Conservation (phyloP, 306 rosid species). For the Glycine soja region DNA sequence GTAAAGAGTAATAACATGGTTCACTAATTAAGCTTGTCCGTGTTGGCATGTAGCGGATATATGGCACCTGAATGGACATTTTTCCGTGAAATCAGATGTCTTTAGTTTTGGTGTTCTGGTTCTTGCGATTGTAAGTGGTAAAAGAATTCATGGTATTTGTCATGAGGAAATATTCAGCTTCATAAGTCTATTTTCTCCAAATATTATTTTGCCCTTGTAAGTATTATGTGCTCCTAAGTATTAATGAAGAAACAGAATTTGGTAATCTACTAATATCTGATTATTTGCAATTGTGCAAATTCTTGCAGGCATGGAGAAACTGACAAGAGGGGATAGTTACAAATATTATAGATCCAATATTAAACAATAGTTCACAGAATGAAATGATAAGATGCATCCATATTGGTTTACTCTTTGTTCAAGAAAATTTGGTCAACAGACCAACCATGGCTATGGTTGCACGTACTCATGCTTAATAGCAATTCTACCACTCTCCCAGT, state of each 20-base stretch:
- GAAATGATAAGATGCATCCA: conserved; percentile 6
- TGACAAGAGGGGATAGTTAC: conserved; percentile 55
- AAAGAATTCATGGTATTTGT: not conserved
- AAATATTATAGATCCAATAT: not conserved
- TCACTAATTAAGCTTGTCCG: not conserved
- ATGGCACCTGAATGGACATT: not conserved
- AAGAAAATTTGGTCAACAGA: conserved; percentile 49
- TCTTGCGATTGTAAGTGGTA: not conserved
- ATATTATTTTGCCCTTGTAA: not conserved
- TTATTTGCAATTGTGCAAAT: not conserved
- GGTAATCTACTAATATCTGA: too few species aligned
- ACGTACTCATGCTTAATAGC: conserved; percentile 47
- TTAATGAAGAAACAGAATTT: too few species aligned
- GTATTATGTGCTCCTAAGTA: not conserved
- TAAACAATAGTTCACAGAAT: not conserved
- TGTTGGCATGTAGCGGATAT: not conserved
- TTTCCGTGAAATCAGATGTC: not conserved
- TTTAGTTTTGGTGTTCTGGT: conserved; percentile 3
- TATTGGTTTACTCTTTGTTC: conserved; percentile 40
- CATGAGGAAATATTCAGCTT: conserved; percentile 15
- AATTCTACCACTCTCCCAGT: conserved; percentile 28
- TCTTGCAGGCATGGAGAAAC: conserved; percentile 53
- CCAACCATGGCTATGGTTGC: conserved; percentile 53
- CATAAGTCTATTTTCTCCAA: conserved; percentile 32
- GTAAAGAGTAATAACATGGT: too few species aligned